A percentile compares a stretch with the other conserved stretches of the same genome.
Conservation (phyloP, 805 yeast species). For the Kodamaea leandrae region DNA sequence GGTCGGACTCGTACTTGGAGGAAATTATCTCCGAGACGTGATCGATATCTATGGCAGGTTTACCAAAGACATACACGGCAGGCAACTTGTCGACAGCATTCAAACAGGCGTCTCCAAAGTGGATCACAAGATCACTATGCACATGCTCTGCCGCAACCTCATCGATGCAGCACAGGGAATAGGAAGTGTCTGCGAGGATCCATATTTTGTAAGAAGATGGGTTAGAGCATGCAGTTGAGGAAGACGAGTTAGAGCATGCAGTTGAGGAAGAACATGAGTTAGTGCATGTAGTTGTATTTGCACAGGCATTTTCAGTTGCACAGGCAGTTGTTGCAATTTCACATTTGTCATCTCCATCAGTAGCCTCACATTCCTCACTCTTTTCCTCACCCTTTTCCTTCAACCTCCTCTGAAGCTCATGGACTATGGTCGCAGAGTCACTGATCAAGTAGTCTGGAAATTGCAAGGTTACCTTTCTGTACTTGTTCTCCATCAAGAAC, state of each 20-base stretch:
- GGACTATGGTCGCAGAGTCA: conserved; percentile 73
- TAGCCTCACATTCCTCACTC: background rate
- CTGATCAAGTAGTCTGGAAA: conserved; percentile 81
- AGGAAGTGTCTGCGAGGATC: conserved; percentile 93
- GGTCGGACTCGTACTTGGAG: conserved; percentile 35
- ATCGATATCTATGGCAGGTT: conserved; percentile 51
- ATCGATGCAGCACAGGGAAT: conserved; percentile 93
- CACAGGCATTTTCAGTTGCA: background rate
- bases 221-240: background rate
- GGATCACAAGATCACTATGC: conserved; percentile 77
- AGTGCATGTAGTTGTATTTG: too few species aligned
- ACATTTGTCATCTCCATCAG: background rate
- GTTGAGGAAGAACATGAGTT: too few species aligned
- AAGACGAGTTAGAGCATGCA: background rate
- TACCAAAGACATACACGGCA: conserved; percentile 78
- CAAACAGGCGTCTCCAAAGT: conserved; percentile 93
- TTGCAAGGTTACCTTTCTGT: conserved; percentile 69
- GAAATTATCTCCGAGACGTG: conserved; percentile 39
- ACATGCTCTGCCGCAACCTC: conserved; percentile 97
- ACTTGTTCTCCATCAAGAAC: conserved; percentile 38
- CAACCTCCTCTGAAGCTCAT: conserved; percentile 45
- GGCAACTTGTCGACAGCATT: conserved; percentile 72
- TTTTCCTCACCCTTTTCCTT: conserved; percentile 10
- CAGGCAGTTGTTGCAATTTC: background rate
- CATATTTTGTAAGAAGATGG: conserved; percentile 37